Conservation (phyloP, 2,329 filamentous ascomycete genomes). For the Colletotrichum spinosum region DNA sequence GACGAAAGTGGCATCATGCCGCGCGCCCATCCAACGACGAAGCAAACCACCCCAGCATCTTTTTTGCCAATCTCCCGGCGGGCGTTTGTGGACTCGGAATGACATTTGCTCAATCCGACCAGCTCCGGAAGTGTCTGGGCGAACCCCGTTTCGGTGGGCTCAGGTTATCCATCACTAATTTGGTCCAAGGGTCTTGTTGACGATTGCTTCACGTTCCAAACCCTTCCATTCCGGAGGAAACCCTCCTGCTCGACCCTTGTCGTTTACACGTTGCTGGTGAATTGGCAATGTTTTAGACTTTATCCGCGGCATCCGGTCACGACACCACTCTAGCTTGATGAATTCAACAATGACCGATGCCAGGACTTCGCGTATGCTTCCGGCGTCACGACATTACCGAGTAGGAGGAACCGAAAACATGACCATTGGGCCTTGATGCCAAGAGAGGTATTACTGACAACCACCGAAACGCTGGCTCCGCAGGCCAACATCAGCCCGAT, state of each 20-base stretch:
- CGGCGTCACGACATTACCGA: background rate
- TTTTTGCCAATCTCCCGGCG: slow-evolving; percentile 2
- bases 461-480: no score
- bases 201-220: slow-evolving; percentile 17
- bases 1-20: slow-evolving; percentile 1
- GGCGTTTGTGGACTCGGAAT: background rate
- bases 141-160: background rate
- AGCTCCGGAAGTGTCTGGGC: background rate
- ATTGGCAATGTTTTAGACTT: background rate
- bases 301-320: slow-evolving; percentile 22
- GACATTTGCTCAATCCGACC: background rate
- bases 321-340: slow-evolving; percentile 7
- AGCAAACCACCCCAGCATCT: background rate
- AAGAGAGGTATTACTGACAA: no score
- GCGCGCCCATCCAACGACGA: background rate
- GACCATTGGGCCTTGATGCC: no score
- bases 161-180: no score
- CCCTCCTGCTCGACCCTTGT: slow-evolving; percentile 7
- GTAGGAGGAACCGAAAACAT: no score
- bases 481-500: no score
- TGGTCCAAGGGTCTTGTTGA: background rate
- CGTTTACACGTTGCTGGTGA: background rate
- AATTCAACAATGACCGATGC: slow-evolving; percentile 1
- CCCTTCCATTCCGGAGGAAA: slow-evolving; percentile 19
- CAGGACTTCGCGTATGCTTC: slow-evolving; percentile 1